These are phyloP conservation scores for Recurvomyces mirabilis DNA, from an alignment of 495 filamentous ascomycete genomes.

Conservation along the genomic window DNA sequence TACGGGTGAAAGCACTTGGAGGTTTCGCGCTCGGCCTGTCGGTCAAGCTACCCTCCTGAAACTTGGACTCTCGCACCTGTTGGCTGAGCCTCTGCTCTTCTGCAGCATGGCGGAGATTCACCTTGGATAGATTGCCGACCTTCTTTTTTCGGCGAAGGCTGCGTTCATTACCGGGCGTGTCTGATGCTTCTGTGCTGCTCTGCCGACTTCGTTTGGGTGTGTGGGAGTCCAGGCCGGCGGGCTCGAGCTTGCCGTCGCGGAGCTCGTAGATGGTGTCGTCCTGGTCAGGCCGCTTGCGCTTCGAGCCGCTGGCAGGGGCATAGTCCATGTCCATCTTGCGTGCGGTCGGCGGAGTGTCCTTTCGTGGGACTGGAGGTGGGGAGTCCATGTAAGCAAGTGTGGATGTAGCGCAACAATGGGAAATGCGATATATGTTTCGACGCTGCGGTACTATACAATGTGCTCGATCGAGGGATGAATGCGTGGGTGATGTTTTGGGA, in stretches of 20 bases:
- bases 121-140: conserved; percentile 14
- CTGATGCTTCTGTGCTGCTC: conserved; percentile 9
- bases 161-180: conserved; percentile 4
- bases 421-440: no score
- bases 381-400: no score
- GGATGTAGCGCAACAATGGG: no score
- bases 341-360: conserved; percentile 2
- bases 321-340: background rate
- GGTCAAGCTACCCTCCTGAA: conserved; percentile 25
- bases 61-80: conserved; percentile 13
- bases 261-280: conserved; percentile 1
- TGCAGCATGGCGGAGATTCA: conserved; percentile 18
- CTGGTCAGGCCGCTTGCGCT: conserved; percentile 11
- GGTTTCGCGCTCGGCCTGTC: conserved; percentile 25
- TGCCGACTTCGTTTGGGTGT: conserved; percentile 16
- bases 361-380: conserved; percentile 9
- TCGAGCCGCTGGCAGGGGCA: conserved; percentile 14
- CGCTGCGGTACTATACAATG: no score
- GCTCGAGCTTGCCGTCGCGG: background rate
- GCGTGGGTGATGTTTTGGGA: no score
- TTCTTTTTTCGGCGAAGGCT: conserved; percentile 18
- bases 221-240: conserved; percentile 5
- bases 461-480: no score
- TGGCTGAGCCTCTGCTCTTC: conserved; percentile 3
- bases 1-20: conserved; percentile 22